Evolutionary conservation across 2,329 filamentous ascomycete species (phyloP).

Genomic region (Trichoderma koningiopsis): DNA sequence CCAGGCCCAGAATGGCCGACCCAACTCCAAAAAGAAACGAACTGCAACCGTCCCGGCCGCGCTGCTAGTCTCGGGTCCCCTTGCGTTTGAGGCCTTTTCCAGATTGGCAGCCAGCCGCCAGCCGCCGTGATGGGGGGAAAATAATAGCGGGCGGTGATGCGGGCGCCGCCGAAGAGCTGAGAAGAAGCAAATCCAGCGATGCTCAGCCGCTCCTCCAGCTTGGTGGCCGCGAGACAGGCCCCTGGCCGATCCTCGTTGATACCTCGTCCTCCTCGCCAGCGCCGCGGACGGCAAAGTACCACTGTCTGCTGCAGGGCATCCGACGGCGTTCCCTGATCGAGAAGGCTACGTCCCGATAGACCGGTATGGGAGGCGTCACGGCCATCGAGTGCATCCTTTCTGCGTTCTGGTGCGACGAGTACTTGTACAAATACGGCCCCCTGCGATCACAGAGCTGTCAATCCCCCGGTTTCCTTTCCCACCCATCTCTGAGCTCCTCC

Average conservation of each 20-base stretch:
- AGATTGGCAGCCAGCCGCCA: neutral
- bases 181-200: neutral
- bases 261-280: neutral
- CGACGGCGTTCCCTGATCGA: constrained; percentile 11
- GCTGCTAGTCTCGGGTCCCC: constrained; percentile 7
- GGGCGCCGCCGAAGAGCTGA: neutral
- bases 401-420: neutral
- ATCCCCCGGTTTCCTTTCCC: constrained; percentile 25
- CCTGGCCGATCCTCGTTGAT: neutral
- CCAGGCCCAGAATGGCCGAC: neutral
- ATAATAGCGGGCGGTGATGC: neutral
- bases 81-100: constrained; percentile 17
- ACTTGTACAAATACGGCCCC: constrained; percentile 22
- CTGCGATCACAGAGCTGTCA: constrained; percentile 13
- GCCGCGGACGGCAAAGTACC: neutral
- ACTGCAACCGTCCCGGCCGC: constrained; percentile 7
- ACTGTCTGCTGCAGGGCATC: neutral
- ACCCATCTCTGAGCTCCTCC: constrained; percentile 16
- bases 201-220: constrained; percentile 9
- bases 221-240: neutral
- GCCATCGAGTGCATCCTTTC: constrained; percentile 4
- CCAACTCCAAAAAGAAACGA: neutral
- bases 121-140: neutral
- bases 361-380: neutral
- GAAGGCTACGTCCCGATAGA: constrained; percentile 19